Percentiles rank a stretch among this genome's conserved stretches.
Evolutionary conservation across 495 filamentous ascomycete genomes (phyloP).

Genomic region (Jackrogersella minutella): DNA sequence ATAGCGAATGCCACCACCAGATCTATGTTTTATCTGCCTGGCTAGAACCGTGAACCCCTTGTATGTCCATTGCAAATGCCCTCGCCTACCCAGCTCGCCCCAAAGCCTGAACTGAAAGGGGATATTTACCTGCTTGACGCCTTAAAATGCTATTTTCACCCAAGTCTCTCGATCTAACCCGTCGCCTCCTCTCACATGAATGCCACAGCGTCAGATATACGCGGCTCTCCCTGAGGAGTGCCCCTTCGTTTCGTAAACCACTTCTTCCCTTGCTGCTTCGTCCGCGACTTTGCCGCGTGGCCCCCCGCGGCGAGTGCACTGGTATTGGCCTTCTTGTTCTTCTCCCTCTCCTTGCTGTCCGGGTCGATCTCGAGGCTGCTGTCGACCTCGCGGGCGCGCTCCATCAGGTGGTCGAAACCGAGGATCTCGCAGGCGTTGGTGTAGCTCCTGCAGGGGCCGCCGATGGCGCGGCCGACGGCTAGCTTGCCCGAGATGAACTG

Average conservation of each 20-base stretch:
- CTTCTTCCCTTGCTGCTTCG: conserved; percentile 38
- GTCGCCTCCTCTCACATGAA: not conserved
- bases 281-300: conserved; percentile 41
- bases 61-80: conserved; percentile 21
- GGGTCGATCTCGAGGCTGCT: conserved; percentile 64
- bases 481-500: conserved; percentile 86
- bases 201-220: conserved; percentile 17
- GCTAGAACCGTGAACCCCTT: not conserved
- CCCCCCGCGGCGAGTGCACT: conserved; percentile 51
- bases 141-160: conserved; percentile 35
- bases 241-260: conserved; percentile 46
- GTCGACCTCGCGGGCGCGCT: conserved; percentile 69
- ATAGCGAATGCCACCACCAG: not conserved
- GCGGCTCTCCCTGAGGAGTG: conserved; percentile 10
- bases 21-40: conserved; percentile 1
- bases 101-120: not conserved
- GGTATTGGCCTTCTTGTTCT: conserved; percentile 48
- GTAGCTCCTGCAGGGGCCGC: conserved; percentile 69
- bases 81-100: not conserved
- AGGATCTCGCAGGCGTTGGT: conserved; percentile 67
- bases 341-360: conserved; percentile 48
- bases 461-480: conserved; percentile 62
- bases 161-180: conserved; percentile 10
- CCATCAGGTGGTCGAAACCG: conserved; percentile 65
- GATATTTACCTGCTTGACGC: conserved; percentile 32